Conservation (phyloP, 164 flowering plant species). For the Vitis amurensis region DNA sequence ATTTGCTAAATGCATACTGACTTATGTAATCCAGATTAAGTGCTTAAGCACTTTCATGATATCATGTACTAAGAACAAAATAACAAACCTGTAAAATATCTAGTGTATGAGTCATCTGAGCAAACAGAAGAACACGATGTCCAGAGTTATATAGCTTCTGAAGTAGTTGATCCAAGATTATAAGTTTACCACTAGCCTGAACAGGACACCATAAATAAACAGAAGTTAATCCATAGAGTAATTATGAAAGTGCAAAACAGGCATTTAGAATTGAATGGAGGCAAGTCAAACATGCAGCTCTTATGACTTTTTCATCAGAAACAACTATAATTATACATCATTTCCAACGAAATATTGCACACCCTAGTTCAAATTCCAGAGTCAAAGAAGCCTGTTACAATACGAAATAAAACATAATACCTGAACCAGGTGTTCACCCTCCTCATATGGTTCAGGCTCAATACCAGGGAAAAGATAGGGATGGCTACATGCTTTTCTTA, state of each 20-base stretch:
- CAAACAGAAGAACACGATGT: conserved; percentile 88
- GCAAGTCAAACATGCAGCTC: too few relatives aligned
- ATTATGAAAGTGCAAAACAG: background rate
- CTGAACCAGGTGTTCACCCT: conserved; percentile 96
- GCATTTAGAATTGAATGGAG: background rate
- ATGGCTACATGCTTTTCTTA: conserved; percentile 94
- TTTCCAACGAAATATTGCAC: too few relatives aligned
- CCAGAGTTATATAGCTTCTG: conserved; percentile 64
- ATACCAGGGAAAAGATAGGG: conserved; percentile 96
- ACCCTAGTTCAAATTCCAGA: too few relatives aligned
- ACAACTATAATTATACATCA: too few relatives aligned
- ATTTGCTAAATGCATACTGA: background rate
- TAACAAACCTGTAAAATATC: conserved; percentile 84
- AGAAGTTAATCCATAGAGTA: background rate
- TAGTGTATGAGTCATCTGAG: conserved; percentile 94
- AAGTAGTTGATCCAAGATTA: conserved; percentile 79
- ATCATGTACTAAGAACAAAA: background rate
- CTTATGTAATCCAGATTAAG: background rate
- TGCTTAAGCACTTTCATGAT: background rate
- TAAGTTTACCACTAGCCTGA: conserved; percentile 95
- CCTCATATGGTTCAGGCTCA: conserved; percentile 96
- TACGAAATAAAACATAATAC: conserved; percentile 31
- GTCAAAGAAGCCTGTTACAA: background rate
- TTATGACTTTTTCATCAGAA: too few relatives aligned
- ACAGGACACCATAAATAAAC: conserved; percentile 5